These are phyloP conservation scores for Arthrobotrys iridis DNA, from an alignment of 2,329 filamentous ascomycete genomes.

Conservation along the genomic window DNA sequence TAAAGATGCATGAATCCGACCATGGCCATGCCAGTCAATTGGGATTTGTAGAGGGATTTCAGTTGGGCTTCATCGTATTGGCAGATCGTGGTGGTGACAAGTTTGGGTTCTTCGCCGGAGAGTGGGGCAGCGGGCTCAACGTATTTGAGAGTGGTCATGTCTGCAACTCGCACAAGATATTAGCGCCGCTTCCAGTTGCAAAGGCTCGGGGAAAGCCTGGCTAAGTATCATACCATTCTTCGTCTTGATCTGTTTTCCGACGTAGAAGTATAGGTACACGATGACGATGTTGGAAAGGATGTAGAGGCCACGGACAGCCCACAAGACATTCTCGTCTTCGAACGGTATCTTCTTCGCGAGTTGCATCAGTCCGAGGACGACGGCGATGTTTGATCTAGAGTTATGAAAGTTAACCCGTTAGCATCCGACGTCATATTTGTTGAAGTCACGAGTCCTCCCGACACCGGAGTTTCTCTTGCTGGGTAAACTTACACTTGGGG, in stretches of 20 bases:
- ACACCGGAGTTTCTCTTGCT: not conserved
- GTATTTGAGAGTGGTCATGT: conserved; percentile 97
- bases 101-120: conserved; percentile 91
- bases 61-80: conserved; percentile 92
- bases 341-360: conserved; percentile 95
- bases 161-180: conserved; percentile 64
- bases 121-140: conserved; percentile 95
- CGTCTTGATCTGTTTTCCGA: conserved; percentile 85
- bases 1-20: conserved; percentile 99
- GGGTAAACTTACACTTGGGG: conserved; percentile 46
- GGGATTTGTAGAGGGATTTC: conserved; percentile 83
- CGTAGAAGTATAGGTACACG: conserved; percentile 82
- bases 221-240: conserved; percentile 81
- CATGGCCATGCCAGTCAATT: conserved; percentile 97
- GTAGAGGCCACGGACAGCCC: conserved; percentile 72
- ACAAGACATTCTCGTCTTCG: conserved; percentile 80
- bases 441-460: not conserved
- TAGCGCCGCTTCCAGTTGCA: not conserved
- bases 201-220: not conserved
- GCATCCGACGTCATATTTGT: not conserved
- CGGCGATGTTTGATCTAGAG: conserved; percentile 86
- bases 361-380: conserved; percentile 98
- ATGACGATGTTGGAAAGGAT: conserved; percentile 83
- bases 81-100: conserved; percentile 94
- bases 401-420: conserved; percentile 22